Evolutionary conservation across 1,284 basidiomycete genomes (phyloP).

Genomic region (Austroboletus niveus): DNA sequence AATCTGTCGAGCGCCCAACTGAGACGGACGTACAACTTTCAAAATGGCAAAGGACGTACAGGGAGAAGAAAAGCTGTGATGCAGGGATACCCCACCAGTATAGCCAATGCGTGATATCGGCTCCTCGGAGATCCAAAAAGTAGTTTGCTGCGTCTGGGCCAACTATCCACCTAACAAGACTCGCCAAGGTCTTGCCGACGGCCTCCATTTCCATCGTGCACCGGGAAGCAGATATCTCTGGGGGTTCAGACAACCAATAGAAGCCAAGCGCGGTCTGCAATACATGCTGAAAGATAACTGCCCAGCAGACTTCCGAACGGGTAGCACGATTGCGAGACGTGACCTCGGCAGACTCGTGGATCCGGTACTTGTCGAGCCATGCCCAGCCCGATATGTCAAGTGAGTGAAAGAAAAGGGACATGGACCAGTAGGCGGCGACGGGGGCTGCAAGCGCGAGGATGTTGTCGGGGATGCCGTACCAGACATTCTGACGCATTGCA

Average conservation of each 20-base stretch:
- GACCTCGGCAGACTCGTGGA: conserved; percentile 88
- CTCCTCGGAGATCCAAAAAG: conserved; percentile 45
- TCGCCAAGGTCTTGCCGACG: conserved; percentile 42
- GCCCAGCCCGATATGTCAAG: conserved; percentile 77
- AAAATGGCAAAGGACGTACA: conserved; percentile 57
- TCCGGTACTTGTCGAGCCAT: conserved; percentile 82
- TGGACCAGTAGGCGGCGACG: conserved; percentile 84
- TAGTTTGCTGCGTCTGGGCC: conserved; percentile 34
- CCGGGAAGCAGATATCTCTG: conserved; percentile 39
- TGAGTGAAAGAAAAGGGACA: conserved; percentile 78
- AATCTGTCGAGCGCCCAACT: conserved; percentile 55
- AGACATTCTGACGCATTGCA: conserved; percentile 47
- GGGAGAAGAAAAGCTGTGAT: conserved; percentile 75
- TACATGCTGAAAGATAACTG: conserved; percentile 83
- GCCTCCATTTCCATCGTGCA: conserved; percentile 42
- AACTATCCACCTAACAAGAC: conserved; percentile 42
- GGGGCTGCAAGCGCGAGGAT: conserved; percentile 75
- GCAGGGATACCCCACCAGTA: conserved; percentile 96
- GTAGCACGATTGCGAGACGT: conserved; percentile 76
- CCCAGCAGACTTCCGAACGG: conserved; percentile 66
- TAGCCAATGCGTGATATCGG: conserved; percentile 58
- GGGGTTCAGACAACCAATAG: conserved; percentile 61
- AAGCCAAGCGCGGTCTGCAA: conserved; percentile 82
- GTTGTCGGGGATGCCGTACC: conserved; percentile 71
- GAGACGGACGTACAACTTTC: conserved; percentile 2